Evolutionary conservation across 371 early-diverging fungal species (phyloP), one percentile per base, ranked within the genome.

Genomic region (Mortierella sp.): DNA sequence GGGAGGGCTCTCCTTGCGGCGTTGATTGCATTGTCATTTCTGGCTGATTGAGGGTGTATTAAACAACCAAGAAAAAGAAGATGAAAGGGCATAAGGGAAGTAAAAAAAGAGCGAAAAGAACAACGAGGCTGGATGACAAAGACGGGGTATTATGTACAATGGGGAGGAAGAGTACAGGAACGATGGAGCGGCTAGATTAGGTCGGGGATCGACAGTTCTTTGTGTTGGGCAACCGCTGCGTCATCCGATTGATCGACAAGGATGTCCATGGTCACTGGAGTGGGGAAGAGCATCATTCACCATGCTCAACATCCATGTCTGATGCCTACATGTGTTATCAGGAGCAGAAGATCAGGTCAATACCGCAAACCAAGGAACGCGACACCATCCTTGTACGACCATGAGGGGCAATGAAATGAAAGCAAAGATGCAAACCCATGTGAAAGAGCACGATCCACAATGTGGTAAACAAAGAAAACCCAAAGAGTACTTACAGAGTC

Each of bases 271-370:
- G 17, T 5, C 25, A 24, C n/a, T 17, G 5, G 44, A n/a, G 44
- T n/a, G n/a, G 5, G 12, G n/a, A n/a, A 5, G 44, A 19, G 25
- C 48, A n/a, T 54, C 56, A 69, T 46, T 64, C 63, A 47, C 56
- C 60, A 17, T 55, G 58, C 50, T 72, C 72, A 5, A 72, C 61
- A 17, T 72, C 72, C 72, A 72, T 72, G 24, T 72, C 72, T 40
- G 72, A 66, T 19, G 37, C 72, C 72, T 72, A 57, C 12, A 51
- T 25, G n/a, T 21, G 17, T 34, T n/a, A n/a, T n/a, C n/a, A n/a
- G n/a, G n/a, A n/a, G n/a, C n/a, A n/a, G n/a, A n/a, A n/a, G n/a
- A n/a, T n/a, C n/a, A n/a, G n/a, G n/a, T n/a, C n/a, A n/a, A n/a
- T n/a, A n/a, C n/a, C n/a, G n/a, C n/a, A n/a, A n/a, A n/a, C n/a